Evolutionary conservation across 768 basidiomycete genomes (phyloP).

Genomic region (Phanerochaete carnosa): DNA sequence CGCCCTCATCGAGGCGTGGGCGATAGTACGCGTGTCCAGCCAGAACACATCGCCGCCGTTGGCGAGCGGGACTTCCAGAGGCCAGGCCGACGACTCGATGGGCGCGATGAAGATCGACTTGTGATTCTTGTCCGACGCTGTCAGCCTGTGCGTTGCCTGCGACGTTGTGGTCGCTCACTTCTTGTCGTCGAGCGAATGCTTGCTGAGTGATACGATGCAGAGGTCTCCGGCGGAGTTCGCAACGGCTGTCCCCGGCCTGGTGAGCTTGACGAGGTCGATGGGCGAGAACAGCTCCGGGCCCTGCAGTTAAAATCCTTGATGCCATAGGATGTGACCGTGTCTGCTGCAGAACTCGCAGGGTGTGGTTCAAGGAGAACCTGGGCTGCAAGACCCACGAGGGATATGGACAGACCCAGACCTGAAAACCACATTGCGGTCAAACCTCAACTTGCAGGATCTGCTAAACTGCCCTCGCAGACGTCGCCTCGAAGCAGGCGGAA

Average conservation of each 20-base stretch:
- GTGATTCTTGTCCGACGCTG: constrained; percentile 49
- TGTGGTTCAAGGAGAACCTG: constrained; percentile 42
- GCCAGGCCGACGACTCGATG: constrained; percentile 46
- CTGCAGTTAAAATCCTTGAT: constrained; percentile 44
- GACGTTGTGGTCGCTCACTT: constrained; percentile 45
- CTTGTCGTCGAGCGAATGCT: constrained; percentile 70
- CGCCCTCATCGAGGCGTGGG: constrained; percentile 56
- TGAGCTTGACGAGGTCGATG: constrained; percentile 64
- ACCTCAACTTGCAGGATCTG: not conserved
- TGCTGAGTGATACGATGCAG: constrained; percentile 61
- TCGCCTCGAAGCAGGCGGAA: too few species aligned
- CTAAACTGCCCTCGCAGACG: too few species aligned
- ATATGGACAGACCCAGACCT: constrained; percentile 26
- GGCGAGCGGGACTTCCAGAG: constrained; percentile 57
- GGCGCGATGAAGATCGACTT: constrained; percentile 65
- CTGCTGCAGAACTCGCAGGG: constrained; percentile 1
- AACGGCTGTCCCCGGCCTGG: constrained; percentile 60
- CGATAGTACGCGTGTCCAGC: constrained; percentile 70
- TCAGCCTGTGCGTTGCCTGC: not conserved
- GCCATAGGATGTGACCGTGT: constrained; percentile 7
- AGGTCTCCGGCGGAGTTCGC: constrained; percentile 72
- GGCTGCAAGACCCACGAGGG: constrained; percentile 51
- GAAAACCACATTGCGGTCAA: constrained; percentile 48
- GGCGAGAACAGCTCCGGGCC: constrained; percentile 64
- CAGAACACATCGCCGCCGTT: constrained; percentile 78